These are phyloP conservation scores for Cafeteria roenbergensis DNA, from an alignment of 108 stramenopile species.

Conservation along the genomic window DNA sequence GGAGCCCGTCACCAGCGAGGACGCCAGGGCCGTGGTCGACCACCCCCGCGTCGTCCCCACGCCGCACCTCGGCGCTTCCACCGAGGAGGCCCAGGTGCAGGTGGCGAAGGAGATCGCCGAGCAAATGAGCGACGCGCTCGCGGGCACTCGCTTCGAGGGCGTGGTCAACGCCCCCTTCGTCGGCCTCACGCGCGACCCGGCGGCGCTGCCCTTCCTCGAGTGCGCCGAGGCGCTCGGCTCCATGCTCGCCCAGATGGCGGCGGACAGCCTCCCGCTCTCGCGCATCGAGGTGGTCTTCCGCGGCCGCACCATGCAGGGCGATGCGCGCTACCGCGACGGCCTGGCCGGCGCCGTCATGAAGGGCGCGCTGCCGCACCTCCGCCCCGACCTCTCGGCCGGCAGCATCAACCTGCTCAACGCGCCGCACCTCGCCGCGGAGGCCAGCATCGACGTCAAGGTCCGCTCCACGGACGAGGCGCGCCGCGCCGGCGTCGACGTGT, in stretches of 20 bases:
- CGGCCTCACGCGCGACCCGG: neutral
- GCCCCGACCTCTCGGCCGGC: neutral
- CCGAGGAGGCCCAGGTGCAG: conserved; percentile 85
- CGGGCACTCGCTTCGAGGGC: neutral
- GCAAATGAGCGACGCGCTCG: conserved; percentile 50
- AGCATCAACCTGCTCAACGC: conserved; percentile 4
- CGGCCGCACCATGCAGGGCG: neutral
- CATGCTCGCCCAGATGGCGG: neutral
- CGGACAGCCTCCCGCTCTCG: no score
- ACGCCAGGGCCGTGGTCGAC: conserved; percentile 8
- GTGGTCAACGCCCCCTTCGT: conserved; percentile 5
- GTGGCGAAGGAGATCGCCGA: conserved; percentile 77
- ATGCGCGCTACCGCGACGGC: neutral
- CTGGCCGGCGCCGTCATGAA: neutral
- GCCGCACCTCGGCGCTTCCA: conserved; percentile 87
- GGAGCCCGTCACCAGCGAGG: neutral
- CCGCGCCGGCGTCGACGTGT: neutral
- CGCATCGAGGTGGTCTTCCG: neutral
- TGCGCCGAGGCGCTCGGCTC: neutral
- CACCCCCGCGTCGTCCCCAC: conserved; percentile 69
- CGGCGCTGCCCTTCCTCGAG: neutral
- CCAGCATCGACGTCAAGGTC: neutral
- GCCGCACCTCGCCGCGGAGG: neutral
- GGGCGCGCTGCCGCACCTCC: conserved; percentile 1
- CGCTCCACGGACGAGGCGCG: neutral